Percentiles rank a stretch among this genome's conserved stretches.
phyloP scores from a whole-genome alignment of 495 filamentous ascomycete species.

The Extremus antarcticus region DNA sequence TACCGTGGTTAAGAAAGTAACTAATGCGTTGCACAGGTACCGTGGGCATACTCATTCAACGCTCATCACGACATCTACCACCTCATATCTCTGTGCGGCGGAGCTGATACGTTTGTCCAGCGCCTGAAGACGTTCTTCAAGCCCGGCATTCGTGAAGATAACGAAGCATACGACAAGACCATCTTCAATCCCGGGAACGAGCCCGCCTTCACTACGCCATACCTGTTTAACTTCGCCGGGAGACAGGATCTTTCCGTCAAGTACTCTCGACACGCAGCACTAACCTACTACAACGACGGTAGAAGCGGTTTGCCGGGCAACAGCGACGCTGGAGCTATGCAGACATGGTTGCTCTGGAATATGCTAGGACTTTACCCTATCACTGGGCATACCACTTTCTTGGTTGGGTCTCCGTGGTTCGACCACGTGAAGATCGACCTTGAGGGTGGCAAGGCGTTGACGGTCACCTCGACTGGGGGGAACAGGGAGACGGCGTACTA shows the following conservation, averaged over 20 bases:
- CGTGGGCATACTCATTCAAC: constrained; percentile 62
- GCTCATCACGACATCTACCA: constrained; percentile 56
- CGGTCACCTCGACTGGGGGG: constrained; percentile 43
- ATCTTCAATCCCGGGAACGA: constrained; percentile 63
- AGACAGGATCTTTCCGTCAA: constrained; percentile 49
- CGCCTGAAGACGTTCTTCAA: constrained; percentile 54
- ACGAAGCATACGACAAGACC: constrained; percentile 36
- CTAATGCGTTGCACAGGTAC: too few relatives aligned
- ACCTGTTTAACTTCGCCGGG: constrained; percentile 59
- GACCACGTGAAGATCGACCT: constrained; percentile 46
- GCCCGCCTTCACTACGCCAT: constrained; percentile 57
- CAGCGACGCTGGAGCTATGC: constrained; percentile 60
- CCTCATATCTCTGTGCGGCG: constrained; percentile 49
- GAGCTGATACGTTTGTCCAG: constrained; percentile 43
- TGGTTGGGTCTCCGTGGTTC: constrained; percentile 55
- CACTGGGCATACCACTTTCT: constrained; percentile 53
- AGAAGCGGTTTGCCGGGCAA: constrained; percentile 50
- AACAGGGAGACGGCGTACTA: constrained; percentile 38
- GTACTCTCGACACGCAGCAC: constrained; percentile 42
- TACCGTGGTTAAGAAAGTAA: too few relatives aligned
- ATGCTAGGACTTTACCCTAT: constrained; percentile 62
- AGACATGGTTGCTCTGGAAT: constrained; percentile 57
- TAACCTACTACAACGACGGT: constrained; percentile 41
- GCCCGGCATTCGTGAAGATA: constrained; percentile 39
- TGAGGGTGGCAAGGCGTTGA: constrained; percentile 42